Evolutionary conservation across 2,329 filamentous ascomycete species (phyloP).

Genomic region (Sarocladiaceae sp.): DNA sequence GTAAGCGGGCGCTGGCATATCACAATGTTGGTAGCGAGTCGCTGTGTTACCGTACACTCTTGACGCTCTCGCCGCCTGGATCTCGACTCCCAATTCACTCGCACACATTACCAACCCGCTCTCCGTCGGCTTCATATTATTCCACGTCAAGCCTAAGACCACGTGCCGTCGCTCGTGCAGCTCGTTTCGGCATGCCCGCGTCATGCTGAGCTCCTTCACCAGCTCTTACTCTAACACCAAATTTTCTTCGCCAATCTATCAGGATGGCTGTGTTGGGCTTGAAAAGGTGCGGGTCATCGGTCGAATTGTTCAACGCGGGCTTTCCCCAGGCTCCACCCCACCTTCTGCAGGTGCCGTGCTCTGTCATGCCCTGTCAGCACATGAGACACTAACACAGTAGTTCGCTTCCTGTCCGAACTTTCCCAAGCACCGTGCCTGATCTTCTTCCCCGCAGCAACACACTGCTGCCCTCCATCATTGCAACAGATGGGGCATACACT

Average conservation of each 20-base stretch:
- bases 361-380: constrained; percentile 6
- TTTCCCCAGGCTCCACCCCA: constrained; percentile 8
- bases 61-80: not conserved
- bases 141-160: not conserved
- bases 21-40: constrained; percentile 1
- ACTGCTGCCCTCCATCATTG: not conserved
- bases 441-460: constrained; percentile 7
- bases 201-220: not conserved
- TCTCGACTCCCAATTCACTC: not conserved
- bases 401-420: not conserved
- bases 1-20: not conserved
- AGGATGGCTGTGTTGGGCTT: not conserved
- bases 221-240: not conserved
- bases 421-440: constrained; percentile 3
- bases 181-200: constrained; percentile 8
- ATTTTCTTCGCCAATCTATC: constrained; percentile 2
- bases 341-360: constrained; percentile 6
- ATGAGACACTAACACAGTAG: not conserved
- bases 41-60: not conserved
- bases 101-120: not conserved
- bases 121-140: constrained; percentile 1
- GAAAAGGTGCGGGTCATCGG: not conserved
- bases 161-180: constrained; percentile 2
- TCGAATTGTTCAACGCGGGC: constrained; percentile 5
- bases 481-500: not conserved